Percentiles rank a stretch among this genome's conserved stretches.
These are phyloP conservation scores for Fraxinus greggii DNA, from an alignment of 305 asterid genomes.

Conservation along the genomic window DNA sequence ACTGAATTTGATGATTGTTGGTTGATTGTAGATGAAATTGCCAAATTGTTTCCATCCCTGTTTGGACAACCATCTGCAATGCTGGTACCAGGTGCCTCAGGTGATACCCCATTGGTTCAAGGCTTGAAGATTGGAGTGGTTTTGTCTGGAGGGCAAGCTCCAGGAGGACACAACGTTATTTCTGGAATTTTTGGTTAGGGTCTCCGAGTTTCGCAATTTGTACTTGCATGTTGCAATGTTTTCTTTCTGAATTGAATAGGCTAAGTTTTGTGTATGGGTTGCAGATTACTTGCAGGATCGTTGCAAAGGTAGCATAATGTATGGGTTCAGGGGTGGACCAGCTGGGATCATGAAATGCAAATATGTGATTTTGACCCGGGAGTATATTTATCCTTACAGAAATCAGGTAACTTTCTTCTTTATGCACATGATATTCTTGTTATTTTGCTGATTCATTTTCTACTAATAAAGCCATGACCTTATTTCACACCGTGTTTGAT, in stretches of 20 bases:
- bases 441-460: neutral
- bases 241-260: slow-evolving; percentile 7
- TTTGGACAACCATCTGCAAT: slow-evolving; percentile 87
- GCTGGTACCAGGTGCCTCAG: slow-evolving; percentile 60
- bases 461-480: neutral
- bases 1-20: slow-evolving; percentile 20
- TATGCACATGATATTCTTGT: neutral
- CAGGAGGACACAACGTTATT: slow-evolving; percentile 98
- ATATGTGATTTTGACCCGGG: slow-evolving; percentile 66
- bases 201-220: neutral
- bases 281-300: slow-evolving; percentile 86
- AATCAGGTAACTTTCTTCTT: slow-evolving; percentile 60
- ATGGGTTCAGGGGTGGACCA: slow-evolving; percentile 97
- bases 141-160: slow-evolving; percentile 98
- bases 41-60: slow-evolving; percentile 75
- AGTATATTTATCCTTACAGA: slow-evolving; percentile 85
- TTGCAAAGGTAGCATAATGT: slow-evolving; percentile 90
- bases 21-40: slow-evolving; percentile 79
- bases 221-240: neutral
- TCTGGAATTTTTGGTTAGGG: slow-evolving; percentile 86
- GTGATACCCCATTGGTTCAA: slow-evolving; percentile 28
- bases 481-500: slow-evolving; percentile 1
- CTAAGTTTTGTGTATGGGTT: slow-evolving; percentile 22
- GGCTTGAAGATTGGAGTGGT: slow-evolving; percentile 88
- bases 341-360: slow-evolving; percentile 97